Conservation (phyloP, 441 rosid genomes). For the Pelargonium myrrhifolium region DNA sequence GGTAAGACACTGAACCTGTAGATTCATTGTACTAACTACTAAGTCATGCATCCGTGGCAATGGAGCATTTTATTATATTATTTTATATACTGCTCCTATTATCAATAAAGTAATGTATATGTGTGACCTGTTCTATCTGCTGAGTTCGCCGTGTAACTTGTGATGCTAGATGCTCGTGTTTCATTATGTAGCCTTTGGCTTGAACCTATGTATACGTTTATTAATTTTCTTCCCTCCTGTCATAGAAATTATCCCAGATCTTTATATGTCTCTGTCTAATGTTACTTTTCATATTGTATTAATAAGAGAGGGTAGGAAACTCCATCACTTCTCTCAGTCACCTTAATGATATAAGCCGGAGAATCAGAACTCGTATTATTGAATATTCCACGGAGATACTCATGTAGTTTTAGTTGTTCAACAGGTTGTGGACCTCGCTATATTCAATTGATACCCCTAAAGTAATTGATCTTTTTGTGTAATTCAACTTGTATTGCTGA, state of each 20-base stretch:
- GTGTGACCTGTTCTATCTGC: background rate
- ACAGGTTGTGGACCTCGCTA: background rate
- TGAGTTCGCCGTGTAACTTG: too few species aligned
- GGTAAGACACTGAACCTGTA: conserved; percentile 27
- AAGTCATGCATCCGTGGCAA: background rate
- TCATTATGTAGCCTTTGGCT: too few species aligned
- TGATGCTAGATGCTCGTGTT: too few species aligned
- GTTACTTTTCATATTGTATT: too few species aligned
- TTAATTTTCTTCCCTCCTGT: too few species aligned
- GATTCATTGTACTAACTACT: background rate
- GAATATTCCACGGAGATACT: background rate
- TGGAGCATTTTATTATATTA: background rate
- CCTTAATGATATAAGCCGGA: background rate
- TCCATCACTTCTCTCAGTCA: background rate
- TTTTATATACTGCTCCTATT: too few species aligned
- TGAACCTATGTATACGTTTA: too few species aligned
- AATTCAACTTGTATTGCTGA: background rate
- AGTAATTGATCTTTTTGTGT: background rate
- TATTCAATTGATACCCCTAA: background rate
- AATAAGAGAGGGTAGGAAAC: background rate
- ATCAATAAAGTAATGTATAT: too few species aligned
- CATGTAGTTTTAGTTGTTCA: background rate
- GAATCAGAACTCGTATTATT: background rate
- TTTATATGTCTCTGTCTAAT: background rate
- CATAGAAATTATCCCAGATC: too few species aligned